Conservation (phyloP, 2,329 filamentous ascomycete species). For the Colletotrichum agaves region DNA sequence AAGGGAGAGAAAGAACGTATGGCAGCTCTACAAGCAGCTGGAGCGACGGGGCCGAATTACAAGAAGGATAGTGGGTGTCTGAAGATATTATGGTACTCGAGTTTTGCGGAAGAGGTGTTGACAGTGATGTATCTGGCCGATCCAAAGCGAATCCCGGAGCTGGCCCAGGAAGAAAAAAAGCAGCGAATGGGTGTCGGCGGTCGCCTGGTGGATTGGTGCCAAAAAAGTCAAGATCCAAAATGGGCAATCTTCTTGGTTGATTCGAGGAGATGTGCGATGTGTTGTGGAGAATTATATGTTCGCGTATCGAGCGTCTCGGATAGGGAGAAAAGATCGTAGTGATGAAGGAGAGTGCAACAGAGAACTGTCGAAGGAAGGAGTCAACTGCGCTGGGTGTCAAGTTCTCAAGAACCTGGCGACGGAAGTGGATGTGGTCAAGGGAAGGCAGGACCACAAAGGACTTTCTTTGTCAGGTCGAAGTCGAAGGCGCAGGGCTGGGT, state of each 20-base stretch:
- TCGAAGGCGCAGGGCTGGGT: slow-evolving; percentile 18
- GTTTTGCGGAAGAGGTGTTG: slow-evolving; percentile 1
- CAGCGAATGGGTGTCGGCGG: slow-evolving; percentile 7
- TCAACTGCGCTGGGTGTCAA: slow-evolving; percentile 18
- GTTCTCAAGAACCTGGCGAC: not conserved
- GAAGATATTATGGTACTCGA: slow-evolving; percentile 40
- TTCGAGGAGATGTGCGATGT: slow-evolving; percentile 19
- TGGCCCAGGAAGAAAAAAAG: slow-evolving; percentile 16
- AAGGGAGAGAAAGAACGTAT: slow-evolving; percentile 27
- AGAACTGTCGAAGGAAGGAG: slow-evolving; percentile 20
- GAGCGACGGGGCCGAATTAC: slow-evolving; percentile 39
- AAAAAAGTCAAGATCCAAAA: slow-evolving; percentile 44
- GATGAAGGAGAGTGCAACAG: slow-evolving; percentile 31
- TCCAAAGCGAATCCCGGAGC: slow-evolving; percentile 23
- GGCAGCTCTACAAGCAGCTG: slow-evolving; percentile 31
- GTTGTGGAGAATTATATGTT: slow-evolving; percentile 27
- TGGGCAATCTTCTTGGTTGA: slow-evolving; percentile 39
- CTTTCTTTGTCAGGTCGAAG: slow-evolving; percentile 22
- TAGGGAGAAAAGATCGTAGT: slow-evolving; percentile 34
- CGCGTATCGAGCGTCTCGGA: slow-evolving; percentile 35
- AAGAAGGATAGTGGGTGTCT: slow-evolving; percentile 33
- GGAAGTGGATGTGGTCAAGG: slow-evolving; percentile 23
- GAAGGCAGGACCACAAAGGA: slow-evolving; percentile 11
- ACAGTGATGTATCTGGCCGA: slow-evolving; percentile 26
- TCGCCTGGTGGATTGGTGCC: slow-evolving; percentile 46